A percentile compares a stretch with the other conserved stretches of the same genome.
phyloP scores from a whole-genome alignment of 257 asterid genomes.

The Rauvolfia tetraphylla region DNA sequence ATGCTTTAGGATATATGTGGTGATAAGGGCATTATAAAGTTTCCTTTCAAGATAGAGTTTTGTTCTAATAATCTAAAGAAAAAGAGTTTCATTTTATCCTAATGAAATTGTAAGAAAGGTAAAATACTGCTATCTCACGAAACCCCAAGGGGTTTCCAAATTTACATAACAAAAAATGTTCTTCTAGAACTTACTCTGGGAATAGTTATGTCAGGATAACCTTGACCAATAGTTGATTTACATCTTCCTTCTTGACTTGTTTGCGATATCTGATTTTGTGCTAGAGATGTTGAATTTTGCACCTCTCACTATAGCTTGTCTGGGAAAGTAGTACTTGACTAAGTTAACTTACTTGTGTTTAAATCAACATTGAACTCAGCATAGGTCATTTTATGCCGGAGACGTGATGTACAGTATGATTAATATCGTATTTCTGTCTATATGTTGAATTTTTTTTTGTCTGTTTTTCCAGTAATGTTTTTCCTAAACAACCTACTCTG shows the following conservation, averaged over 20 bases:
- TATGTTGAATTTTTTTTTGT: neutral
- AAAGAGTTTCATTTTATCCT: too few species aligned
- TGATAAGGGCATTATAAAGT: too few species aligned
- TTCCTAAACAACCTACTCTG: neutral
- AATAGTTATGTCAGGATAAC: neutral
- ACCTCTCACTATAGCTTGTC: neutral
- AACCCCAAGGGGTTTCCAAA: too few species aligned
- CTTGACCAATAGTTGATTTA: neutral
- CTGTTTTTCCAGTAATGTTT: neutral
- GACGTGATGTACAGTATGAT: neutral
- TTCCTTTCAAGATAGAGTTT: too few species aligned
- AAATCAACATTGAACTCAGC: neutral
- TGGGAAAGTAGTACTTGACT: neutral
- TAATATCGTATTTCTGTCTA: neutral
- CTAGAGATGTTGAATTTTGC: neutral
- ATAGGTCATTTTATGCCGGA: neutral
- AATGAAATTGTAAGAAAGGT: too few species aligned
- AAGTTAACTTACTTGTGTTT: neutral
- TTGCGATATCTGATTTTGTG: neutral
- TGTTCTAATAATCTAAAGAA: too few species aligned
- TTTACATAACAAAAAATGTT: too few species aligned
- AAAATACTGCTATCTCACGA: too few species aligned
- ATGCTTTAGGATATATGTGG: too few species aligned
- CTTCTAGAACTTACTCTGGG: too few species aligned
- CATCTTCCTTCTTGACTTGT: neutral